A percentile compares a stretch with the other conserved stretches of the same genome.
Conservation (phyloP, 176 grass and related monocot species). For the Oryza longistaminata region DNA sequence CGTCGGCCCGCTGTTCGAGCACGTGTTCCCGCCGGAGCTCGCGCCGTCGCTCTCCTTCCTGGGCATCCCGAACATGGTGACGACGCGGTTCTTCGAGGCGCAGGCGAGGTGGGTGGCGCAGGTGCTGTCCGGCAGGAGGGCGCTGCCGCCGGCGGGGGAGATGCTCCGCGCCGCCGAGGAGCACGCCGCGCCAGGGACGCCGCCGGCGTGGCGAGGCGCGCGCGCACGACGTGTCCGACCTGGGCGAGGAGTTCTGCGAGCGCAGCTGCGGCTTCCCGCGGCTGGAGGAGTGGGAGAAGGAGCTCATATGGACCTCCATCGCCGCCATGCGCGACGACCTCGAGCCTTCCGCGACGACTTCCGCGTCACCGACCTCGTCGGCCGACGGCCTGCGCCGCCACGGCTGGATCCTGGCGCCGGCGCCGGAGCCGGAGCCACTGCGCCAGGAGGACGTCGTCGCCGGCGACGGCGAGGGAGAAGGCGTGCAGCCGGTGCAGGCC, state of each 20-base stretch:
- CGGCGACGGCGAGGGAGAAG: too few relatives aligned
- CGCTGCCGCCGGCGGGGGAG: constrained; percentile 17
- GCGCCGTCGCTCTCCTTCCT: background rate
- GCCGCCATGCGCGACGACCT: too few relatives aligned
- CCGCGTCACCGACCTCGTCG: too few relatives aligned
- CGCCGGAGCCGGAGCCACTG: too few relatives aligned
- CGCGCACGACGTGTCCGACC: background rate
- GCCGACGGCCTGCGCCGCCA: too few relatives aligned
- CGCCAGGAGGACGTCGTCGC: too few relatives aligned
- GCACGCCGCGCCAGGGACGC: constrained; percentile 4
- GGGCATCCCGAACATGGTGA: background rate
- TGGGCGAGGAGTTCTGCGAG: constrained; percentile 19
- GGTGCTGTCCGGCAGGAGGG: constrained; percentile 19
- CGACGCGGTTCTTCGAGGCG: too few relatives aligned
- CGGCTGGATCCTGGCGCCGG: too few relatives aligned
- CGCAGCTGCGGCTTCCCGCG: constrained; percentile 15
- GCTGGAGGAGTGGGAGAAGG: constrained; percentile 26
- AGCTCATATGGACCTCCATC: background rate
- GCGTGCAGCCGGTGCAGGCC: too few relatives aligned
- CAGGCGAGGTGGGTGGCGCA: constrained; percentile 37
- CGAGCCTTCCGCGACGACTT: too few relatives aligned
- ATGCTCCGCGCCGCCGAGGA: constrained; percentile 2
- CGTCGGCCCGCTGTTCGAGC: constrained; percentile 45
- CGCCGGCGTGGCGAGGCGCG: constrained; percentile 1
- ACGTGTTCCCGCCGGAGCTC: constrained; percentile 28